A percentile compares a stretch with the other conserved stretches of the same genome.
These are phyloP conservation scores for Aureobasidium sp. DNA, from an alignment of 2,329 filamentous ascomycete species.

Conservation along the genomic window DNA sequence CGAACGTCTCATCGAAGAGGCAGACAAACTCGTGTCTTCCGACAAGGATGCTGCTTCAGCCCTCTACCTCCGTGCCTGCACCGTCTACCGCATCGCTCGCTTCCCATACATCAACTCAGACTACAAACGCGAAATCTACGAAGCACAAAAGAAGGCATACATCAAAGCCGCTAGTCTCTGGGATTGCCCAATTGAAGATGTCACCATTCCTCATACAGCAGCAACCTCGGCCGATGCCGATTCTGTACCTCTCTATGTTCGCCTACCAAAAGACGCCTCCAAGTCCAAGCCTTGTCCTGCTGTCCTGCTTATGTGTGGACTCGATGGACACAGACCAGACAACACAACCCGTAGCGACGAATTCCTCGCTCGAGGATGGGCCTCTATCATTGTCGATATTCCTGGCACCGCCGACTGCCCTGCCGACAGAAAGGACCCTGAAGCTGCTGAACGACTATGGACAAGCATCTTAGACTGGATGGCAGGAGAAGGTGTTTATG, in stretches of 20 bases:
- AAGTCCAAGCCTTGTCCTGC: conserved; percentile 32
- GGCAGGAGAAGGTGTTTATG: conserved; percentile 40
- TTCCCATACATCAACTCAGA: conserved; percentile 30
- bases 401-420: conserved; percentile 61
- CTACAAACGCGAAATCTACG: conserved; percentile 26
- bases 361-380: conserved; percentile 56
- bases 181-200: conserved; percentile 29
- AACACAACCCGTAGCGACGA: conserved; percentile 53
- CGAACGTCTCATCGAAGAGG: conserved; percentile 23
- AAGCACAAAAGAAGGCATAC: conserved; percentile 29
- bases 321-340: conserved; percentile 56
- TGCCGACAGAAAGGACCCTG: conserved; percentile 52
- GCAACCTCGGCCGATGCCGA: conserved; percentile 24
- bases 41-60: conserved; percentile 23
- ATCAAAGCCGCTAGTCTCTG: conserved; percentile 26
- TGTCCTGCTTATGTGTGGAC: conserved; percentile 51
- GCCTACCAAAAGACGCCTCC: conserved; percentile 25
- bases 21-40: conserved; percentile 18
- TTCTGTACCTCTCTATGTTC: conserved; percentile 31
- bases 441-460: conserved; percentile 53
- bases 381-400: conserved; percentile 48
- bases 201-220: conserved; percentile 31
- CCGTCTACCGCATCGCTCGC: conserved; percentile 28
- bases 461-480: conserved; percentile 55
- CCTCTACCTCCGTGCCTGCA: conserved; percentile 28